Percentiles rank a stretch among this genome's conserved stretches.
Evolutionary conservation across 2,329 filamentous ascomycete species (phyloP).

Genomic region (Lasiodiplodia sp.): DNA sequence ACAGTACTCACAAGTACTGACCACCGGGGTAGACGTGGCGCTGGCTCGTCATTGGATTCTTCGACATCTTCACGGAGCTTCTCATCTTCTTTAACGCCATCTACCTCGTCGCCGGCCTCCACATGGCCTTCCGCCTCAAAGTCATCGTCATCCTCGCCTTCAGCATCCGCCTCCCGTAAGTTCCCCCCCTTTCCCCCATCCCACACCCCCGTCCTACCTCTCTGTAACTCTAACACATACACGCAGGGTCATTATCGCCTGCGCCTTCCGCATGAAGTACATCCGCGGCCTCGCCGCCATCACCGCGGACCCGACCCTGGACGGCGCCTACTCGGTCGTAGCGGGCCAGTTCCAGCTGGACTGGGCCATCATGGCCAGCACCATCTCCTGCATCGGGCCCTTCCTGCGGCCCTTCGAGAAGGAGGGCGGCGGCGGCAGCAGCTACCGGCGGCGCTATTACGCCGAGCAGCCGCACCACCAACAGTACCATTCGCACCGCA

Average conservation of each 20-base stretch:
- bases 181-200: not conserved
- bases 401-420: constrained; percentile 44
- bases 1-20: not conserved
- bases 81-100: constrained; percentile 36
- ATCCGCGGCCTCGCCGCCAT: constrained; percentile 30
- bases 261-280: constrained; percentile 40
- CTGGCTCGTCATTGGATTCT: constrained; percentile 40
- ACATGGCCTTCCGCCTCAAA: constrained; percentile 41
- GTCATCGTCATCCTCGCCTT: constrained; percentile 41
- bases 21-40: constrained; percentile 36
- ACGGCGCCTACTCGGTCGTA: constrained; percentile 38
- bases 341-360: constrained; percentile 46
- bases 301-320: constrained; percentile 34
- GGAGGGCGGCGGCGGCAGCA: constrained; percentile 28
- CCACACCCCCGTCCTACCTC: not conserved
- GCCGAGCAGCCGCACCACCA: constrained; percentile 30
- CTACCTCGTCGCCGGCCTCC: constrained; percentile 34
- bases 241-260: constrained; percentile 37
- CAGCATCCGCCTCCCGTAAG: constrained; percentile 39
- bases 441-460: constrained; percentile 27
- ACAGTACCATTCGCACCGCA: constrained; percentile 13
- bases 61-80: constrained; percentile 41
- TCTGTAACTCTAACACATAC: not conserved
- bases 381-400: constrained; percentile 43
- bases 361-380: constrained; percentile 45